A percentile compares a stretch with the other conserved stretches of the same genome.
Conservation (phyloP, 768 basidiomycete species). For the Lenzites betulinus region DNA sequence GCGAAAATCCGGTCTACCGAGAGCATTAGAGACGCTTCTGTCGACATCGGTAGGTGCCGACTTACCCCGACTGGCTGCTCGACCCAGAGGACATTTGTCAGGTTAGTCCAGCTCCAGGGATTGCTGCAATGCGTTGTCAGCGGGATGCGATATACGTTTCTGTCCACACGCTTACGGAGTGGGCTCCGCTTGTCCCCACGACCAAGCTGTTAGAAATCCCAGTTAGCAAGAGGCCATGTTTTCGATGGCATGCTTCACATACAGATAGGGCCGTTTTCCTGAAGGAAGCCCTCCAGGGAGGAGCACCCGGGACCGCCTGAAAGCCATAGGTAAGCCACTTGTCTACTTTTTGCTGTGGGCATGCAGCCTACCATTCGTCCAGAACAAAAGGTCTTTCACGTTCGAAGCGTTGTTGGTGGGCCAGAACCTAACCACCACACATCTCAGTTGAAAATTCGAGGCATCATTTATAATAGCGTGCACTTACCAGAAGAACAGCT, state of each 20-base stretch:
- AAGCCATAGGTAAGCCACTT: neutral
- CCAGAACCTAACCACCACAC: slow-evolving; percentile 41
- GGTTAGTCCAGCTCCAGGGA: slow-evolving; percentile 67
- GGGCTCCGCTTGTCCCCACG: slow-evolving; percentile 60
- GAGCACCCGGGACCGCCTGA: slow-evolving; percentile 73
- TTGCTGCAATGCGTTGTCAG: slow-evolving; percentile 35
- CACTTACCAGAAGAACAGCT: slow-evolving; percentile 33
- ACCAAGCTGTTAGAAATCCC: slow-evolving; percentile 47
- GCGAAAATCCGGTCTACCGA: slow-evolving; percentile 62
- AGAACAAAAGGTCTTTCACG: slow-evolving; percentile 33
- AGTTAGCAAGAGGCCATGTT: neutral
- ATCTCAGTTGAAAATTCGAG: too few relatives aligned
- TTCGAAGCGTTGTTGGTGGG: slow-evolving; percentile 35
- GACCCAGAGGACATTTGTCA: slow-evolving; percentile 71
- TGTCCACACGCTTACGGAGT: slow-evolving; percentile 36
- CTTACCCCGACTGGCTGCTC: slow-evolving; percentile 69
- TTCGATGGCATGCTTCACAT: slow-evolving; percentile 31
- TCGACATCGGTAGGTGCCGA: neutral
- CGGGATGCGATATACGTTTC: neutral
- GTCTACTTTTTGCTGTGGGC: neutral
- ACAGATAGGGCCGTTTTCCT: slow-evolving; percentile 67
- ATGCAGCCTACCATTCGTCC: slow-evolving; percentile 36
- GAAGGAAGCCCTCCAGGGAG: slow-evolving; percentile 67
- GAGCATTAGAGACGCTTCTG: neutral
- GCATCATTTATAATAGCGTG: neutral